A percentile compares a stretch with the other conserved stretches of the same genome.
Conservation (phyloP, 1,284 basidiomycete species). For the Xerocomus nothofagi region DNA sequence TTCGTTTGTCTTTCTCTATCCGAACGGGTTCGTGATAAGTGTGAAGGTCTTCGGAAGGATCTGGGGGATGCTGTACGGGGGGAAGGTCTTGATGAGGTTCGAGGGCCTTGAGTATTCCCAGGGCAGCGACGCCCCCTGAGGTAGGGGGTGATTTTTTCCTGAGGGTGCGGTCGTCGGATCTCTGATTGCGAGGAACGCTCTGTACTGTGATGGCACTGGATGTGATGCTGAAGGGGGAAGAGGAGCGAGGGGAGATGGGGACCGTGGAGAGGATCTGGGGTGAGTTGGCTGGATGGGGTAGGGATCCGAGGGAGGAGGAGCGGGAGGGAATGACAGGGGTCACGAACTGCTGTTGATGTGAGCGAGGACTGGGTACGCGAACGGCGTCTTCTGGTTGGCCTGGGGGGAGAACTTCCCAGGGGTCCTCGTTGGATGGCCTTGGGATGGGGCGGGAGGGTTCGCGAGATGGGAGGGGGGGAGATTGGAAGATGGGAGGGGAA, state of each 20-base stretch:
- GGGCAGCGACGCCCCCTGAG: conserved; percentile 36
- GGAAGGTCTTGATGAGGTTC: conserved; percentile 46
- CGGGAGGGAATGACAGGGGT: conserved; percentile 43
- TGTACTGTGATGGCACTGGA: conserved; percentile 14
- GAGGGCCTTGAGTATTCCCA: conserved; percentile 58
- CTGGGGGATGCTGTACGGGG: conserved; percentile 18
- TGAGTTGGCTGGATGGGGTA: conserved; percentile 39
- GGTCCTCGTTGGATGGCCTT: conserved; percentile 41
- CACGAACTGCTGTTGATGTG: conserved; percentile 34
- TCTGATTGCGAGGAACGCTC: conserved; percentile 13
- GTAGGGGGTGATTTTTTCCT: conserved; percentile 36
- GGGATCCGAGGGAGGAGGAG: conserved; percentile 45
- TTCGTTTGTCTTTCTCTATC: conserved; percentile 41
- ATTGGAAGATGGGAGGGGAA: neutral
- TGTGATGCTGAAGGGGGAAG: conserved; percentile 43
- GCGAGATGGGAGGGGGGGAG: conserved; percentile 15
- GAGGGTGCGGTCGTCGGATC: conserved; percentile 23
- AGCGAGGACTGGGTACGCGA: conserved; percentile 27
- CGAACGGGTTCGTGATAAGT: conserved; percentile 32
- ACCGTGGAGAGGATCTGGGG: conserved; percentile 34
- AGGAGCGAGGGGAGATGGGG: conserved; percentile 36
- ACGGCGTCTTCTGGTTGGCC: conserved; percentile 14
- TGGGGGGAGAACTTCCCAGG: conserved; percentile 46
- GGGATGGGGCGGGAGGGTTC: conserved; percentile 29
- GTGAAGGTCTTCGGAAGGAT: conserved; percentile 33